Conservation (phyloP, 1,284 basidiomycete species). For the Sanghuangporus sanghuang region DNA sequence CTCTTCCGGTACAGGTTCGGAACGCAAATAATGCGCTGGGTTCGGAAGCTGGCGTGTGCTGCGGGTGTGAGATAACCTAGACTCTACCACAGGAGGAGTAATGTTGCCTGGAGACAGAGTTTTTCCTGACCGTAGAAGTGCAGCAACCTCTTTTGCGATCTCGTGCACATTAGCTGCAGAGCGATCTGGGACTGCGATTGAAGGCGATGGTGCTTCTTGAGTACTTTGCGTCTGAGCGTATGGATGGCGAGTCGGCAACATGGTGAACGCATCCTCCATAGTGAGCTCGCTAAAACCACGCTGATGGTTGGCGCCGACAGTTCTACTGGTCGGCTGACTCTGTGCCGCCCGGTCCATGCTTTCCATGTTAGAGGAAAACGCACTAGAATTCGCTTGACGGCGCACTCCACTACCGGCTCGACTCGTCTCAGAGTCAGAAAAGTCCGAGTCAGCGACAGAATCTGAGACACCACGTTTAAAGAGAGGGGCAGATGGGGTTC, state of each 20-base stretch:
- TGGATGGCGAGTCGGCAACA: not conserved
- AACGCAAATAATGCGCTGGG: not conserved
- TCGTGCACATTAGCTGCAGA: slow-evolving; percentile 7
- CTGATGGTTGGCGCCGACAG: not conserved
- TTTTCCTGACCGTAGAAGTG: not conserved
- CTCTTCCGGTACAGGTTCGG: not conserved
- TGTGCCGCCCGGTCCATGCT: not conserved
- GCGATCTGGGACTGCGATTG: not conserved
- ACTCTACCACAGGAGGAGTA: not conserved
- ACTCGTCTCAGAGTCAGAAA: not conserved
- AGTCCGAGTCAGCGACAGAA: not conserved
- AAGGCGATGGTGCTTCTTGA: not conserved
- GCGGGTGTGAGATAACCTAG: not conserved
- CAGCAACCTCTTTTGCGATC: slow-evolving; percentile 16
- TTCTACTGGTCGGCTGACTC: not conserved
- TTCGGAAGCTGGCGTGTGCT: not conserved
- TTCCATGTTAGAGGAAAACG: not conserved
- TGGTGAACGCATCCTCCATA: not conserved
- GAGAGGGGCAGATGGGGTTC: not conserved
- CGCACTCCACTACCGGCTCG: not conserved
- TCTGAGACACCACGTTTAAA: not conserved
- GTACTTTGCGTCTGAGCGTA: not conserved
- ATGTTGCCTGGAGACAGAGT: not conserved
- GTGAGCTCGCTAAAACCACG: not conserved
- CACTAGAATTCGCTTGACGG: not conserved